Evolutionary conservation across 768 basidiomycete genomes (phyloP).

Genomic region (Cytidiella melzeri): DNA sequence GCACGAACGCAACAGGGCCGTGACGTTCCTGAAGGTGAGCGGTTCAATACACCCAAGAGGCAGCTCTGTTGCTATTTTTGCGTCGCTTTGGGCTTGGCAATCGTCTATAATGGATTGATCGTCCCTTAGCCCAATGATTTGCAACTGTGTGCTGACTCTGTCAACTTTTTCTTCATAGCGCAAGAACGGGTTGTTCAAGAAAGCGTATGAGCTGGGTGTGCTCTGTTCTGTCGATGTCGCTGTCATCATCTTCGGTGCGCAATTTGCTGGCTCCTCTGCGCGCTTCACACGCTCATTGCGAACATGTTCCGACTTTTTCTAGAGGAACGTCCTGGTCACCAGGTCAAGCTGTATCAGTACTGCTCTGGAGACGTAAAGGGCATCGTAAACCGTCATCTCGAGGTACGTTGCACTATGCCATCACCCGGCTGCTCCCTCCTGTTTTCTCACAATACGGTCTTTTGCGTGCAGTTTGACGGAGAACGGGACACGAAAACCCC

Average conservation of each 20-base stretch:
- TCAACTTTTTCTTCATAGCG: constrained; percentile 42
- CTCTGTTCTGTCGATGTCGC: constrained; percentile 85
- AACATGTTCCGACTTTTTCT: constrained; percentile 3
- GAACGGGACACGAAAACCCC: constrained; percentile 45
- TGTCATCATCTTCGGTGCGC: constrained; percentile 77
- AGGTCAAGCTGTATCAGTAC: constrained; percentile 78
- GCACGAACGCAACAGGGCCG: constrained; percentile 89
- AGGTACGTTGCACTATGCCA: constrained; percentile 29
- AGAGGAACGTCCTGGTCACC: constrained; percentile 77
- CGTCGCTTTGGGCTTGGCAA: constrained; percentile 43
- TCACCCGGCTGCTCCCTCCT: background rate
- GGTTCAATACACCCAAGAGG: background rate
- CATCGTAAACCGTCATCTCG: constrained; percentile 63
- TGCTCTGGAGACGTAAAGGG: constrained; percentile 65
- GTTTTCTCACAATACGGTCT: background rate
- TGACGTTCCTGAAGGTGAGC: constrained; percentile 78
- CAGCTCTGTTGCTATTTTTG: constrained; percentile 32
- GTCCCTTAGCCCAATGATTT: too few relatives aligned
- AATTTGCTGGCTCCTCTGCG: background rate
- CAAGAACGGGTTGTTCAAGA: constrained; percentile 88
- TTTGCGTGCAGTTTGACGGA: constrained; percentile 38
- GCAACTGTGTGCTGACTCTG: constrained; percentile 12
- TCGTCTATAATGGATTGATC: constrained; percentile 40
- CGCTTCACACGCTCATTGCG: background rate
- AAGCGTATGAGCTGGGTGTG: constrained; percentile 87